Evolutionary conservation across 1,139 yeast species (phyloP), one percentile per base, ranked within the genome.

Genomic region (Taphrina populina): DNA sequence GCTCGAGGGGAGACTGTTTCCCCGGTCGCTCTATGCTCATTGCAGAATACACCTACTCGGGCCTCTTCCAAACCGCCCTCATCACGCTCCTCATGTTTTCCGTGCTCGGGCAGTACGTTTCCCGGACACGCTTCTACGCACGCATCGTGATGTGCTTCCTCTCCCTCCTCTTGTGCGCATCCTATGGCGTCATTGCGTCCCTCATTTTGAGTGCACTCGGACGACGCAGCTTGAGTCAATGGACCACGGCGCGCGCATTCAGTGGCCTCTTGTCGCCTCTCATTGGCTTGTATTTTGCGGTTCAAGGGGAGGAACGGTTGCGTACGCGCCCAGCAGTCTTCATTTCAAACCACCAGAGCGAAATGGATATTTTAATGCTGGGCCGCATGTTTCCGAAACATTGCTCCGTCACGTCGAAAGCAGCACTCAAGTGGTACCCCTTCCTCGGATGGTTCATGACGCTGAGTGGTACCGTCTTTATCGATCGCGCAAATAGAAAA

Each of bases 391-490:
- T 94, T 75, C 95, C 95, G 57, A 82, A 82, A 37, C 88, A 88
- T 51, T 88, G 90, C 71, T 84, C 94, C 6, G 96, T 94, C 46
- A 92, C 98, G 1, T 94, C 96, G 35, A 92, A 92, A 71, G 82
- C 80, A 67, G 83, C 87, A 4, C 76, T 92, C 65, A 82, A 85
- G 65, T 88, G 80, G 66, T 75, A 87, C 45, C 99, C 99, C n/a
- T 79, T 94, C 65, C 75, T 92, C 64, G 99, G 99, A 7, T 90
- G 96, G 97, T 92, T 88, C 71, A 83, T 92, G 98, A 67, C 81
- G 23, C 77, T 88, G 19, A 83, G 95, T 61, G 96, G 96, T 10
- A 84, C 97, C 1, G 84, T 90, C 65, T 92, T 92, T 71, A 76
- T 92, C 60, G 95, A 92, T 68, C 81, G 99, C 67, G 73, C 81